Conservation (phyloP, 371 early-diverging fungal genomes). For the Rhizomucor pusillus region DNA sequence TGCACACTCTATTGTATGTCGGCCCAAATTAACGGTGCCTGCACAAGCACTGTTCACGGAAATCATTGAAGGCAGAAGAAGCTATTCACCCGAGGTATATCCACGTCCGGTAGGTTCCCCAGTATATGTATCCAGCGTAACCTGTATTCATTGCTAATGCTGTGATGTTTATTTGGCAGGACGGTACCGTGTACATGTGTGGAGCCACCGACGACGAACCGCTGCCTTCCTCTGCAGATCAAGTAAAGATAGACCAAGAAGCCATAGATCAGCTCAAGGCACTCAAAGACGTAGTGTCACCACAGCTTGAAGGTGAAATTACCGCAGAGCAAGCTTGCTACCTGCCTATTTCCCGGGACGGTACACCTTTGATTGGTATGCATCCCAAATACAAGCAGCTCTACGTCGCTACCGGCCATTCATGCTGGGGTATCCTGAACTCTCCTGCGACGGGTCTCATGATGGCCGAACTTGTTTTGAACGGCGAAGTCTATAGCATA, state of each 20-base stretch:
- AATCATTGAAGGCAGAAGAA: constrained; percentile 19
- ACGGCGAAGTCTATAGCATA: constrained; percentile 39
- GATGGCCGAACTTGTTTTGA: constrained; percentile 59
- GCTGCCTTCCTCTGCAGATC: constrained; percentile 40
- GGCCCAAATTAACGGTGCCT: constrained; percentile 25
- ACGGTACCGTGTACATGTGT: constrained; percentile 71
- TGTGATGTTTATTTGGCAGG: constrained; percentile 46
- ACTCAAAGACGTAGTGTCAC: constrained; percentile 2
- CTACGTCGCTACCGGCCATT: constrained; percentile 65
- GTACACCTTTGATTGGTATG: constrained; percentile 58
- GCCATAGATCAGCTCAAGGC: constrained; percentile 14
- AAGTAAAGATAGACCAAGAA: constrained; percentile 30
- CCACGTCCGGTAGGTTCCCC: constrained; percentile 27
- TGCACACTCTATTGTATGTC: constrained; percentile 45
- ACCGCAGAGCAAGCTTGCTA: constrained; percentile 59
- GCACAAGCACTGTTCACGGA: constrained; percentile 47
- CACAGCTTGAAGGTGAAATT: constrained; percentile 12
- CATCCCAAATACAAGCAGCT: constrained; percentile 47
- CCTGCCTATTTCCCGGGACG: constrained; percentile 56
- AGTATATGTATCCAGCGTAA: background rate
- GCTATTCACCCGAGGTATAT: constrained; percentile 49
- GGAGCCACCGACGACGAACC: constrained; percentile 55
- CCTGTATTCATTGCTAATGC: background rate
- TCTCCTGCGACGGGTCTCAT: constrained; percentile 67
- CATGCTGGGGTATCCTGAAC: constrained; percentile 74